These are phyloP conservation scores for Casaregolazyma suthepensis DNA, from an alignment of 1,139 yeast genomes.

Conservation along the genomic window DNA sequence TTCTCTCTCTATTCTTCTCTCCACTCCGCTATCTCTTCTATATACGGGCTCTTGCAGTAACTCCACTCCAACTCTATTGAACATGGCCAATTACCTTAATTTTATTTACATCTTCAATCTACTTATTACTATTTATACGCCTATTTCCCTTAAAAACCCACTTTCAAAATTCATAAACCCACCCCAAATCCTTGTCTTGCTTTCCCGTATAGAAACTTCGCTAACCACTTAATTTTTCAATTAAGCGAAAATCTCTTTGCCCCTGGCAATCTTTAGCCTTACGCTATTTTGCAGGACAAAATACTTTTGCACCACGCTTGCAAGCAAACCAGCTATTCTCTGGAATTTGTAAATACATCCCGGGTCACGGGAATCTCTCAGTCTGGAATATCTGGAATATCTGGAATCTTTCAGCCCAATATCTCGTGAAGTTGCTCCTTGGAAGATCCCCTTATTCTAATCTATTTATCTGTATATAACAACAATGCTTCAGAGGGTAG, in stretches of 20 bases:
- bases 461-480: background rate
- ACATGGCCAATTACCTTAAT: background rate
- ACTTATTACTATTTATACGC: background rate
- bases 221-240: background rate
- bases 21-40: too few species aligned
- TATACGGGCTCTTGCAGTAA: background rate
- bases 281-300: background rate
- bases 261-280: background rate
- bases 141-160: too few species aligned
- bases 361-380: background rate
- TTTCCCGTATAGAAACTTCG: background rate
- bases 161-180: too few species aligned
- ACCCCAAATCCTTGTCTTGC: background rate
- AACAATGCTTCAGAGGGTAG: background rate
- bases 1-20: too few species aligned
- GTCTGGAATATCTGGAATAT: background rate
- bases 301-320: background rate
- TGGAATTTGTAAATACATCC: background rate
- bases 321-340: background rate
- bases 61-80: background rate
- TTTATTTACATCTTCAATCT: background rate
- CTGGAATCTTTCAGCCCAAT: background rate
- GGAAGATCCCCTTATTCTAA: background rate
- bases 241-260: background rate
- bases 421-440: background rate